Evolutionary conservation across 1,284 basidiomycete genomes (phyloP).

Genomic region (Wallemia ichthyophaga): DNA sequence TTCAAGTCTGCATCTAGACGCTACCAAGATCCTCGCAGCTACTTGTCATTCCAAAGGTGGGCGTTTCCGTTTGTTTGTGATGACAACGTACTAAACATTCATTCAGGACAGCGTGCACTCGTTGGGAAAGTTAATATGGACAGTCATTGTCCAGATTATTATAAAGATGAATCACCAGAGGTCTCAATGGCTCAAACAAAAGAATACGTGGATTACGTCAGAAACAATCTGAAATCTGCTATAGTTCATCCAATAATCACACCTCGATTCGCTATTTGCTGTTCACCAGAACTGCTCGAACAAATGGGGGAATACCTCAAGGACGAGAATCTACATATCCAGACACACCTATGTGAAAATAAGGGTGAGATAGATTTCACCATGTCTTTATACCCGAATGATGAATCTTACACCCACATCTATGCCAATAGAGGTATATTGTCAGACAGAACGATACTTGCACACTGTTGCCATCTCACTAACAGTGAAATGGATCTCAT

Average conservation of each 20-base stretch:
- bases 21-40: conserved; percentile 50
- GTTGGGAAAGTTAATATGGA: conserved; percentile 95
- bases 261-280: conserved; percentile 83
- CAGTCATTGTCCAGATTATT: conserved; percentile 35
- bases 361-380: conserved; percentile 37
- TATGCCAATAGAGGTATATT: conserved; percentile 58
- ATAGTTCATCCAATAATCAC: conserved; percentile 73
- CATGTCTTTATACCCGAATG: conserved; percentile 30
- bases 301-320: conserved; percentile 27
- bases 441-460: conserved; percentile 49
- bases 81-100: background rate
- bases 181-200: conserved; percentile 30
- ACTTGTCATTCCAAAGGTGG: conserved; percentile 33
- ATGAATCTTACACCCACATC: conserved; percentile 34
- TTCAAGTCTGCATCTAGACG: conserved; percentile 48
- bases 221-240: conserved; percentile 9
- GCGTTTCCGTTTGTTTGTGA: conserved; percentile 6
- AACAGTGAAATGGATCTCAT: conserved; percentile 41
- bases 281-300: conserved; percentile 37
- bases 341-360: conserved; percentile 85
- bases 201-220: conserved; percentile 38
- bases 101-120: conserved; percentile 59
- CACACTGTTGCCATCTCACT: conserved; percentile 59
- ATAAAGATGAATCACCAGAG: conserved; percentile 33
- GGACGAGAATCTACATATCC: conserved; percentile 30